A percentile compares a stretch with the other conserved stretches of the same genome.
These are phyloP conservation scores for Vigna hirtella DNA, from an alignment of 306 rosid genomes.

Conservation along the genomic window DNA sequence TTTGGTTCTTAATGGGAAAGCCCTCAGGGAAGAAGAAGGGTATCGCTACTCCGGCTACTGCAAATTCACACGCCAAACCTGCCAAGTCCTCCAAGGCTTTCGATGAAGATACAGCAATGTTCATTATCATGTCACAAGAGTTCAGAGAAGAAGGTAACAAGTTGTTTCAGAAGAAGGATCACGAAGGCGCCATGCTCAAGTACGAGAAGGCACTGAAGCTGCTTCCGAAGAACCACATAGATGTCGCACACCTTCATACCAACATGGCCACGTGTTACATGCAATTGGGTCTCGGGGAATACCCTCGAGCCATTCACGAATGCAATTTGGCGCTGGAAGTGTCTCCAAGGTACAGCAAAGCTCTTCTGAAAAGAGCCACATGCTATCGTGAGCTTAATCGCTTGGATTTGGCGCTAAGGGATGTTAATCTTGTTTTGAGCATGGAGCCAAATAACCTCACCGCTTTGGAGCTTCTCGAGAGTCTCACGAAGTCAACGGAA, in stretches of 20 bases:
- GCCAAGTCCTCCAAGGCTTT: background rate
- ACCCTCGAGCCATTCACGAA: slow-evolving; percentile 25
- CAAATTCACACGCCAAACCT: background rate
- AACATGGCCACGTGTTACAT: slow-evolving; percentile 26
- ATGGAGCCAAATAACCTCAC: slow-evolving; percentile 9
- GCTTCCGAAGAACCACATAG: slow-evolving; percentile 17
- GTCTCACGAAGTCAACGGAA: background rate
- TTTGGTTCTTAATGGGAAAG: background rate
- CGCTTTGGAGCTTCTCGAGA: background rate
- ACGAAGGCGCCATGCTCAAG: slow-evolving; percentile 29
- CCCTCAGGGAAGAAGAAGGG: slow-evolving; percentile 29
- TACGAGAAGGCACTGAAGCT: slow-evolving; percentile 28
- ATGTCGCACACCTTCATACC: slow-evolving; percentile 24
- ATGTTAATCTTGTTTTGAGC: background rate
- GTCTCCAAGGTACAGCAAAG: slow-evolving; percentile 1
- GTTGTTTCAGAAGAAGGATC: slow-evolving; percentile 23
- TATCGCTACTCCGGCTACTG: background rate
- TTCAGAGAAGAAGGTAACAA: slow-evolving; percentile 24
- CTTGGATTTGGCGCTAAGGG: slow-evolving; percentile 13
- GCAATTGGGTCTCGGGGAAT: slow-evolving; percentile 24
- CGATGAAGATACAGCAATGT: slow-evolving; percentile 25
- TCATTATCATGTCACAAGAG: slow-evolving; percentile 27
- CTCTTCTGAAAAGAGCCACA: slow-evolving; percentile 12
- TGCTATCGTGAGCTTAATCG: slow-evolving; percentile 33
- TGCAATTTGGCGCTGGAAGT: slow-evolving; percentile 16